These are phyloP conservation scores for Selenicereus undatus DNA, from an alignment of 148 eudicot species.

Conservation along the genomic window DNA sequence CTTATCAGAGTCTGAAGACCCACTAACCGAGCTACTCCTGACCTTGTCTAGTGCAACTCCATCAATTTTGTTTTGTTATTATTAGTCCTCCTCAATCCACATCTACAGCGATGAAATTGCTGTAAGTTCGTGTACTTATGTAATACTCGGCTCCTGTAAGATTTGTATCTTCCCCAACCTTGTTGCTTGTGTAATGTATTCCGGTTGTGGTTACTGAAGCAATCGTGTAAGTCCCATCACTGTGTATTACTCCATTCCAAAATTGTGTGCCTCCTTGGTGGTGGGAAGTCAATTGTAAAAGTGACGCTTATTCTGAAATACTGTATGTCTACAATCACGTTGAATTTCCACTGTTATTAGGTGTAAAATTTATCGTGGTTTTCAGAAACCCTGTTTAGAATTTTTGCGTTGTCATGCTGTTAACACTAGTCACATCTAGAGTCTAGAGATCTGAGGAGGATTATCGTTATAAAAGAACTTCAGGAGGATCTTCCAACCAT, in stretches of 20 bases:
- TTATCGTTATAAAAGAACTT: too few relatives aligned
- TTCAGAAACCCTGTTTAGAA: too few relatives aligned
- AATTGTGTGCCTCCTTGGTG: neutral
- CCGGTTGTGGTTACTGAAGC: neutral
- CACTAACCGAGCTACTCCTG: conserved; percentile 4
- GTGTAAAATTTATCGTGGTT: too few relatives aligned
- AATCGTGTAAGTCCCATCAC: neutral
- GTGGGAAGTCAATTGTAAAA: neutral
- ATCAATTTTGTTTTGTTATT: conserved; percentile 9
- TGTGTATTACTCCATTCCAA: neutral
- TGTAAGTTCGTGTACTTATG: neutral
- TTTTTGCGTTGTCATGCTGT: too few relatives aligned
- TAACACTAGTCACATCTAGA: too few relatives aligned
- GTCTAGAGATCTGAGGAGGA: too few relatives aligned
- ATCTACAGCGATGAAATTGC: neutral
- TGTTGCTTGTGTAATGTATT: neutral
- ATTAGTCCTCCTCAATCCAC: neutral
- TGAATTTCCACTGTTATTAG: too few relatives aligned
- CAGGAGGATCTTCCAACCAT: too few relatives aligned
- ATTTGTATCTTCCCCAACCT: neutral
- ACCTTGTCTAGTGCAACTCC: neutral
- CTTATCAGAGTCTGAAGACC: neutral
- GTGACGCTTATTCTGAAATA: neutral
- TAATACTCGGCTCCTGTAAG: neutral
- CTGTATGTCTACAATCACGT: too few relatives aligned